These are phyloP conservation scores for Microcera coccophila DNA, from an alignment of 2,329 filamentous ascomycete species.

Conservation along the genomic window DNA sequence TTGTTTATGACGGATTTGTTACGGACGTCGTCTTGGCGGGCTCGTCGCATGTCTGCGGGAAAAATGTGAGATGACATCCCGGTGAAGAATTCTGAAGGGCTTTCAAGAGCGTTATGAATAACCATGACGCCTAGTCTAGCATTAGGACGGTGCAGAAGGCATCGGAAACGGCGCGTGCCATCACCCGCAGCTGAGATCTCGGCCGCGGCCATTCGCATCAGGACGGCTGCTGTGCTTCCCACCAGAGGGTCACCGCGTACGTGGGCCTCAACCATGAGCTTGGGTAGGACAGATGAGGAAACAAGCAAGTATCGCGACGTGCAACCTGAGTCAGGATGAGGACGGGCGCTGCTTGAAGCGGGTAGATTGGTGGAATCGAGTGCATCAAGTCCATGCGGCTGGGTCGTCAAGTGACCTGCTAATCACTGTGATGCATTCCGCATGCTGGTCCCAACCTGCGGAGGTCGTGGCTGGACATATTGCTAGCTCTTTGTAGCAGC, in stretches of 20 bases:
- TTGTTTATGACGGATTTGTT: neutral
- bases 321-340: too few relatives aligned
- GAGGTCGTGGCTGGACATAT: neutral
- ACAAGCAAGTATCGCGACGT: neutral
- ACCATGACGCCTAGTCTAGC: neutral
- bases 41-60: neutral
- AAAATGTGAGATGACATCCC: neutral
- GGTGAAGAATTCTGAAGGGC: neutral
- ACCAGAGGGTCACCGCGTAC: neutral
- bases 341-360: neutral
- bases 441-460: neutral
- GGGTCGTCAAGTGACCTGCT: neutral
- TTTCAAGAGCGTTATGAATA: neutral
- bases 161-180: neutral
- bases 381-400: too few relatives aligned
- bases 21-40: neutral
- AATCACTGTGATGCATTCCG: neutral
- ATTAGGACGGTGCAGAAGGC: neutral
- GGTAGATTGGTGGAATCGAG: neutral
- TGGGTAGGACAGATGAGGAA: neutral
- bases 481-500: neutral
- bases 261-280: neutral
- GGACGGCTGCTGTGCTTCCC: neutral
- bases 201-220: neutral
- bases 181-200: constrained; percentile 1